Evolutionary conservation across 192 early-diverging fungal species (phyloP).

Genomic region (Linnemannia exigua): DNA sequence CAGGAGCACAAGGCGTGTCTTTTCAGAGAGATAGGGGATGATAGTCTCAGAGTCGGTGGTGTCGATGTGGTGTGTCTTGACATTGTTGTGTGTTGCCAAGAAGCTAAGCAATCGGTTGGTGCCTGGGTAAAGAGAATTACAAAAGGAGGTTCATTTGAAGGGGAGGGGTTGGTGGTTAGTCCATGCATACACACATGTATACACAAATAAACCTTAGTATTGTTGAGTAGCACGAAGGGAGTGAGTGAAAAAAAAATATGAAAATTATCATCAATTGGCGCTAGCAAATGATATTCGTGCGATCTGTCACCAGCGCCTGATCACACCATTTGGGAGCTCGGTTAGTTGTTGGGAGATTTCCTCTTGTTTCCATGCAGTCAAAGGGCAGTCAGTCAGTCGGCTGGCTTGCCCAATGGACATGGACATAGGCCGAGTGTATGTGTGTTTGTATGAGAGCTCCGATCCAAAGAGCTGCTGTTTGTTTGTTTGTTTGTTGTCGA

Average conservation of each 20-base stretch:
- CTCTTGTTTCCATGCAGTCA: not conserved
- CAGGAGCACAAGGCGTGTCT: conserved; percentile 89
- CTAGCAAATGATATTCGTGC: conserved; percentile 27
- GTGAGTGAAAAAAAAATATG: not conserved
- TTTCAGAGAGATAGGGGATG: conserved; percentile 72
- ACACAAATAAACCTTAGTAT: not conserved
- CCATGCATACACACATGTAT: not conserved
- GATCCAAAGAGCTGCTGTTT: not conserved
- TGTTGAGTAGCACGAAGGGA: too few species aligned
- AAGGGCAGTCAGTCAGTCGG: not conserved
- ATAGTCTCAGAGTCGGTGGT: conserved; percentile 81
- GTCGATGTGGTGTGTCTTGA: conserved; percentile 93
- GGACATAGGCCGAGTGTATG: not conserved
- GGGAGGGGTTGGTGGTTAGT: not conserved
- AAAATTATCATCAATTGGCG: too few species aligned
- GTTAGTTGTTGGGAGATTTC: conserved; percentile 1
- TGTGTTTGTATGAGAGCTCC: not conserved
- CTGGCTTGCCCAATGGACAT: not conserved
- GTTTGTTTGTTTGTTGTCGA: not conserved
- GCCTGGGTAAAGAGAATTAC: conserved; percentile 58
- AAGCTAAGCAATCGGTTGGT: conserved; percentile 96
- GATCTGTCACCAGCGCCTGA: conserved; percentile 5
- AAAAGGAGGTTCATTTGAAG: not conserved
- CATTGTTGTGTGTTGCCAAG: conserved; percentile 79
- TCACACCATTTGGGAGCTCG: conserved; percentile 27